Evolutionary conservation across 768 basidiomycete species (phyloP).

Genomic region (Gymnopilus dilepis): DNA sequence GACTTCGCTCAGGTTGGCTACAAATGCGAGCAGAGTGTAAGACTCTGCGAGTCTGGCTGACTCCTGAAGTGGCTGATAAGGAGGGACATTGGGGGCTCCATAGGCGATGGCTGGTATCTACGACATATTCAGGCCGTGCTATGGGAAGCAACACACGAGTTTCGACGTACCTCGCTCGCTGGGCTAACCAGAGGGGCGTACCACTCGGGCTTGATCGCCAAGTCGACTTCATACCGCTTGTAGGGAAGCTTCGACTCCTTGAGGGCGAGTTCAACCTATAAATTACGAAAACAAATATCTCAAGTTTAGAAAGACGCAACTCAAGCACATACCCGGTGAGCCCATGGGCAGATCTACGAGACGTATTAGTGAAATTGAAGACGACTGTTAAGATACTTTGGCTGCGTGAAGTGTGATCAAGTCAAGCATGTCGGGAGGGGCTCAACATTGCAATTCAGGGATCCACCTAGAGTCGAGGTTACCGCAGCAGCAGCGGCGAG

Average conservation of each 20-base stretch:
- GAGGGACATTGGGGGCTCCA: slow-evolving; percentile 61
- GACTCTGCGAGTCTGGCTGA: slow-evolving; percentile 69
- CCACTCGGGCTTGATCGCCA: slow-evolving; percentile 72
- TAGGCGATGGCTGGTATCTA: slow-evolving; percentile 66
- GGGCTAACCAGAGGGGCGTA: slow-evolving; percentile 69
- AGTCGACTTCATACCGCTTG: slow-evolving; percentile 61
- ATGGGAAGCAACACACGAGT: too few relatives aligned
- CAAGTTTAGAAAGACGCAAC: not conserved
- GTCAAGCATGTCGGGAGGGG: slow-evolving; percentile 31
- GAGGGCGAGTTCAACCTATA: slow-evolving; percentile 64
- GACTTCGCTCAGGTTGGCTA: slow-evolving; percentile 67
- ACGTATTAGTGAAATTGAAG: too few relatives aligned
- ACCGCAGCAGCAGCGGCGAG: slow-evolving; percentile 17
- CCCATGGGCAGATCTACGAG: slow-evolving; percentile 59
- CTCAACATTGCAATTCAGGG: slow-evolving; percentile 21
- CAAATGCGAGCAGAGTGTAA: slow-evolving; percentile 67
- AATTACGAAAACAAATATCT: not conserved
- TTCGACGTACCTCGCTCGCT: slow-evolving; percentile 57
- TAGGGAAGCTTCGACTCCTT: slow-evolving; percentile 55
- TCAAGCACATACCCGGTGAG: slow-evolving; percentile 52
- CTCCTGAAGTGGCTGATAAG: slow-evolving; percentile 62
- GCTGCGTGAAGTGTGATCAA: slow-evolving; percentile 37
- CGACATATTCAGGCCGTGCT: not conserved
- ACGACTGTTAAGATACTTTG: slow-evolving; percentile 37
- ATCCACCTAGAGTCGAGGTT: slow-evolving; percentile 16